Percentiles rank a stretch among this genome's conserved stretches.
Evolutionary conservation across 2,329 filamentous ascomycete genomes (phyloP).

Genomic region (Sporothrix curviconia): DNA sequence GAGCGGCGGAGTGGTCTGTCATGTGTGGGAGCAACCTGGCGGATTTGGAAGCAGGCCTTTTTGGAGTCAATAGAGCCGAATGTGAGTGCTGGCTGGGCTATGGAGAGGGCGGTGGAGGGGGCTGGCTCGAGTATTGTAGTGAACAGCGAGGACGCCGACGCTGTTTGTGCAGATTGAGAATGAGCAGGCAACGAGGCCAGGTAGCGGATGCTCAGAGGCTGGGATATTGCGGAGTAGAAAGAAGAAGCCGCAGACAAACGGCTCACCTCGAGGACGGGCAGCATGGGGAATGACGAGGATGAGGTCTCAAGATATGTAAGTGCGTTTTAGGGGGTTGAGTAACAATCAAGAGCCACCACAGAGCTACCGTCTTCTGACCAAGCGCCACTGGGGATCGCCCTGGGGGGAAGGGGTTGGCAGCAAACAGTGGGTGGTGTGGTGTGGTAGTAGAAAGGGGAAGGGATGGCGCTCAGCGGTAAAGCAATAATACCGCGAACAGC

Average conservation of each 20-base stretch:
- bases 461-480: conserved; percentile 6
- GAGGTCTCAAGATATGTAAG: conserved; percentile 7
- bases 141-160: not conserved
- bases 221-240: conserved; percentile 73
- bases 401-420: not conserved
- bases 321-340: not conserved
- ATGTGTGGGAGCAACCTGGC: conserved; percentile 33
- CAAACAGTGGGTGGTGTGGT: too few relatives aligned
- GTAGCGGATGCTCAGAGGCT: conserved; percentile 70
- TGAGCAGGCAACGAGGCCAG: conserved; percentile 33
- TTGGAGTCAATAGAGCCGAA: conserved; percentile 34
- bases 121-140: not conserved
- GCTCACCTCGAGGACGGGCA: conserved; percentile 58
- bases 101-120: conserved; percentile 18
- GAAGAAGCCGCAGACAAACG: conserved; percentile 74
- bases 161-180: not conserved
- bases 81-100: conserved; percentile 30
- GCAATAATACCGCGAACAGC: not conserved
- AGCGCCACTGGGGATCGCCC: conserved; percentile 11
- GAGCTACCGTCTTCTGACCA: conserved; percentile 11
- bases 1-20: conserved; percentile 36
- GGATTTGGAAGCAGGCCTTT: conserved; percentile 40
- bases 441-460: not conserved
- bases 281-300: conserved; percentile 24
- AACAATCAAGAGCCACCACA: not conserved